These are phyloP conservation scores for Backusella circina DNA, from an alignment of 192 early-diverging fungal genomes.

Conservation along the genomic window DNA sequence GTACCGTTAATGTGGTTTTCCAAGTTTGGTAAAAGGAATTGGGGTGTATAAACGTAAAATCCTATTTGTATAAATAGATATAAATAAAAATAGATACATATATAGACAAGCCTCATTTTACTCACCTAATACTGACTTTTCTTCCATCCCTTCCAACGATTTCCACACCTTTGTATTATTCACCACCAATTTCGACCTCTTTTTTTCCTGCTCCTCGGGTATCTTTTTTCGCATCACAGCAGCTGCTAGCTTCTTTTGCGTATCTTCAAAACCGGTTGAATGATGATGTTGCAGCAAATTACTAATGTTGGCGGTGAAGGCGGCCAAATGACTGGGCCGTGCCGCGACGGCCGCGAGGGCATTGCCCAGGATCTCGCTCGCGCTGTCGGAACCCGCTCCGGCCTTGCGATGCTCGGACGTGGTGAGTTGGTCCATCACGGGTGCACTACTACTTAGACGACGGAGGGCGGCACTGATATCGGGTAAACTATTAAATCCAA, in stretches of 20 bases:
- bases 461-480: conserved; percentile 16
- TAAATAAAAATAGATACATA: background rate
- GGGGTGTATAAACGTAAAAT: conserved; percentile 43
- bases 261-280: conserved; percentile 3
- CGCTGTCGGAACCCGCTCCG: background rate
- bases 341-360: conserved; percentile 21
- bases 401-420: background rate
- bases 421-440: background rate
- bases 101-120: background rate
- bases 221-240: background rate
- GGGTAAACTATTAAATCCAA: conserved; percentile 12
- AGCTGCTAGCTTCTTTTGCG: background rate
- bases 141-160: conserved; percentile 19
- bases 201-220: conserved; percentile 8
- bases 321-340: conserved; percentile 19
- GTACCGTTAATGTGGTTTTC: conserved; percentile 50
- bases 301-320: conserved; percentile 21
- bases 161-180: conserved; percentile 30
- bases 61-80: conserved; percentile 25
- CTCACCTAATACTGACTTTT: conserved; percentile 19
- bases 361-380: conserved; percentile 20
- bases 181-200: conserved; percentile 20
- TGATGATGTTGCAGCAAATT: background rate
- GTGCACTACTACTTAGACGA: conserved; percentile 1
- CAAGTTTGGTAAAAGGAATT: conserved; percentile 41